Percentiles rank a stretch among this genome's conserved stretches.
phyloP scores from a whole-genome alignment of 2,329 filamentous ascomycete genomes.

The Penicillium glabrum region DNA sequence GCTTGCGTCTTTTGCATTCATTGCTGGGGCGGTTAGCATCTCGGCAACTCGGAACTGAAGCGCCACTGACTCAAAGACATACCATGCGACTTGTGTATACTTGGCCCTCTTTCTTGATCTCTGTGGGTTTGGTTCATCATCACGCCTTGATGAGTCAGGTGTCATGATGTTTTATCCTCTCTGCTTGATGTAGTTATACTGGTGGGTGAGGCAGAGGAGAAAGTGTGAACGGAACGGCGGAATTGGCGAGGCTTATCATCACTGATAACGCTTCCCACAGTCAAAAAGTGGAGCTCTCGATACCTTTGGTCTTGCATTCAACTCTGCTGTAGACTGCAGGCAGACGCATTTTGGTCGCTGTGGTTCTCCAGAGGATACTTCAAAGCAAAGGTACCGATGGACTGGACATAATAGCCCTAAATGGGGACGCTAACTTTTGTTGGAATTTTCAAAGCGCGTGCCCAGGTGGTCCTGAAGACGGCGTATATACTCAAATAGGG shows the following conservation, averaged over 20 bases:
- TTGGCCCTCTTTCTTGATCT: constrained; percentile 31
- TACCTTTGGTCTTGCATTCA: background rate
- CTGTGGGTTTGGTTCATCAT: background rate
- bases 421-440: no score
- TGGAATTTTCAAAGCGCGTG: no score
- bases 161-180: constrained; percentile 1
- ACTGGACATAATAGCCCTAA: no score
- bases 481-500: background rate
- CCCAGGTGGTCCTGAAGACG: no score
- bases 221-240: background rate
- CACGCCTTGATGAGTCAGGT: background rate
- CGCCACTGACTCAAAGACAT: background rate
- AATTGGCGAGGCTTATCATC: background rate
- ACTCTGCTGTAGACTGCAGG: background rate
- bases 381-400: no score
- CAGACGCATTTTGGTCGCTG: background rate
- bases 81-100: constrained; percentile 39
- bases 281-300: background rate
- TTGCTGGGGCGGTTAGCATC: constrained; percentile 51
- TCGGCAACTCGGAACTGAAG: background rate
- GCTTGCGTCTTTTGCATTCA: constrained; percentile 73
- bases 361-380: no score
- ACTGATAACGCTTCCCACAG: background rate
- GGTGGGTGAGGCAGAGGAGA: background rate
- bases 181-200: background rate